These are phyloP conservation scores for Hibiscus mutabilis DNA, from an alignment of 345 rosid species.

Conservation along the genomic window DNA sequence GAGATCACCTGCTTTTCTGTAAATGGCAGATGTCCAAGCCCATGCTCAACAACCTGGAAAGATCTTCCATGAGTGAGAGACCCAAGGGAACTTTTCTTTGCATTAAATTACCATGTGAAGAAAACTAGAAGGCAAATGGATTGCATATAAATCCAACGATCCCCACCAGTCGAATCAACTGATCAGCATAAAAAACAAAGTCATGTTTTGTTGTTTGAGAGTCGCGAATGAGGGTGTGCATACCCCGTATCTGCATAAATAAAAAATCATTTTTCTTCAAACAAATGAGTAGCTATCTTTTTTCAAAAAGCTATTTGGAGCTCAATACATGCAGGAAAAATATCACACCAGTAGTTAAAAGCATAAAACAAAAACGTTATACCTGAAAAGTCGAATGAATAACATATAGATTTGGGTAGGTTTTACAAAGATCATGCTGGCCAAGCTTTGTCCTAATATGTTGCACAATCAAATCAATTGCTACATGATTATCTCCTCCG, in stretches of 20 bases:
- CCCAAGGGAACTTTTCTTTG: background rate
- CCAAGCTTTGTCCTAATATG: constrained; percentile 96
- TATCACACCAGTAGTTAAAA: background rate
- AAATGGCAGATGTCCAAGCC: constrained; percentile 93
- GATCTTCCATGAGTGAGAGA: constrained; percentile 11
- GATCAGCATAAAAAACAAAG: constrained; percentile 90
- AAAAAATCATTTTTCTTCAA: background rate
- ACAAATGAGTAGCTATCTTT: background rate
- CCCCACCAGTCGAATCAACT: constrained; percentile 92
- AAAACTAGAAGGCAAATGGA: constrained; percentile 8
- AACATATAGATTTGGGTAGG: constrained; percentile 87
- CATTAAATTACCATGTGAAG: constrained; percentile 1
- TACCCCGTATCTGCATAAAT: constrained; percentile 81
- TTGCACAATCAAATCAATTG: constrained; percentile 94
- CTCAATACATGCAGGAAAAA: background rate
- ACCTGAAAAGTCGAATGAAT: constrained; percentile 99
- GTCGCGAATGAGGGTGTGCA: constrained; percentile 99
- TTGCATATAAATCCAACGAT: constrained; percentile 2
- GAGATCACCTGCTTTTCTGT: constrained; percentile 93
- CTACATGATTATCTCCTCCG: constrained; percentile 98
- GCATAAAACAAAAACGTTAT: constrained; percentile 7
- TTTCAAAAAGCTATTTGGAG: background rate
- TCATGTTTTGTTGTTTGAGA: constrained; percentile 87
- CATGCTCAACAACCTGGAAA: constrained; percentile 90
- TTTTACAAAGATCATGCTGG: constrained; percentile 97